Evolutionary conservation across 345 rosid genomes (phyloP), one percentile per base, ranked within the genome.

Genomic region (Hibiscus syriacus): DNA sequence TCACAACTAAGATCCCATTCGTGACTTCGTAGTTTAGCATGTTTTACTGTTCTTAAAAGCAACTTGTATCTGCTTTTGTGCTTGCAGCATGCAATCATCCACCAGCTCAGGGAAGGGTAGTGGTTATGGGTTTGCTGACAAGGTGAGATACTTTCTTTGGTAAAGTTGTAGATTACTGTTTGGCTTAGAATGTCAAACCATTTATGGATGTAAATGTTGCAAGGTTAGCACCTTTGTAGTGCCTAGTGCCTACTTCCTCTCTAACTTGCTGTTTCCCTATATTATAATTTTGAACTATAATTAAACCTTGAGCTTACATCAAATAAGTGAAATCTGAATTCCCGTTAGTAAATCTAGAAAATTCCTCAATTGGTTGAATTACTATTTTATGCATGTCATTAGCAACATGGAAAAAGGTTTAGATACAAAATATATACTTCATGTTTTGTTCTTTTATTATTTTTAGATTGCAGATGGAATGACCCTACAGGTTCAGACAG

Each of bases 401-500:
- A 43, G 43, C 48, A 55, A 29, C 32, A 69, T 30, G 59, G 55
- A 36, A 16, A 66, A 49, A 19, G 57, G 36, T 41, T 72, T 49
- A 65, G 22, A 54, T 8, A 50, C 60, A 20, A 67, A 58, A 67
- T 54, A 57, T 36, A 19, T 46, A 58, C 55, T 34, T 73, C 52
- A 10, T 27, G 32, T 25, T 66, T 76, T 66, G 39, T 58, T 60
- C 36, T 70, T 67, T 68, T 36, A 39, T 3, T 14, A 67, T 70
- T 70, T 61, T 81, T 88, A 94, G 99, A 87, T 94, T 80, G 97
- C 99, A 75, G 99, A 94, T 84, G 99, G 99, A 75, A 94, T 94
- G 99, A 89, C 96, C 39, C 57, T 94, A 77, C 90, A 86, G 80
- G 86, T 94, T 72, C 70, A 73, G 68, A 90, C 95, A 50, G 93